phyloP scores from a whole-genome alignment of 108 stramenopile genomes.

The Asterionellopsis glacialis region DNA sequence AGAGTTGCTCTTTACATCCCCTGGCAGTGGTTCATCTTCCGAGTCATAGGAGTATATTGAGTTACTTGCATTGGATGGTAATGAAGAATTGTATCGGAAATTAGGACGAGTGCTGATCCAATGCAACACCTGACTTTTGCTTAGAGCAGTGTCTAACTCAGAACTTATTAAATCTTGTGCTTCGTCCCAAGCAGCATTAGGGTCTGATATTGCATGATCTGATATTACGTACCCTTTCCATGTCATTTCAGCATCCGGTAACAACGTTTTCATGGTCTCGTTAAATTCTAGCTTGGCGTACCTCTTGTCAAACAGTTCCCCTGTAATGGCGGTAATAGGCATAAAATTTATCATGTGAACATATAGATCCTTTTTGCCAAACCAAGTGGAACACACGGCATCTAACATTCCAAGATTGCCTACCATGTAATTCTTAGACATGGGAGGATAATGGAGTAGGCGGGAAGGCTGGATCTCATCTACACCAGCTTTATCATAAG shows the following conservation, averaged over 20 bases:
- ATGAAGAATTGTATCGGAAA: conserved; percentile 20
- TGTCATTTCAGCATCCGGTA: conserved; percentile 54
- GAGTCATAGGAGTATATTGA: too few species aligned
- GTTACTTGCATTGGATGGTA: neutral
- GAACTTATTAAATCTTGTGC: conserved; percentile 54
- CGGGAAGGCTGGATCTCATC: neutral
- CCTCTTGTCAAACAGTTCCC: conserved; percentile 48
- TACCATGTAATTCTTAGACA: conserved; percentile 79
- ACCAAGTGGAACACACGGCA: conserved; percentile 73
- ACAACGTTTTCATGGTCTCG: conserved; percentile 15
- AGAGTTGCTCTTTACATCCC: too few species aligned
- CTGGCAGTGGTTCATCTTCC: neutral
- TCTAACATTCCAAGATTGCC: conserved; percentile 89
- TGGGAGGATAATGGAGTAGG: conserved; percentile 2
- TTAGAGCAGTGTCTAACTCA: conserved; percentile 69
- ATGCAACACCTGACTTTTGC: conserved; percentile 77
- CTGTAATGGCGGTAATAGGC: conserved; percentile 74
- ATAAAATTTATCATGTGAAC: conserved; percentile 86
- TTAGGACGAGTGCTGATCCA: conserved; percentile 57
- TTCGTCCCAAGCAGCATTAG: conserved; percentile 65
- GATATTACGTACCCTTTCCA: conserved; percentile 73
- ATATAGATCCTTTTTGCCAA: conserved; percentile 67
- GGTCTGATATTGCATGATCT: conserved; percentile 69
- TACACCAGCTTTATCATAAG: conserved; percentile 3
- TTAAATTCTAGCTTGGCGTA: conserved; percentile 58